phyloP scores from a whole-genome alignment of 1,139 yeast species.

The Lodderomyces oxycetoniae region DNA sequence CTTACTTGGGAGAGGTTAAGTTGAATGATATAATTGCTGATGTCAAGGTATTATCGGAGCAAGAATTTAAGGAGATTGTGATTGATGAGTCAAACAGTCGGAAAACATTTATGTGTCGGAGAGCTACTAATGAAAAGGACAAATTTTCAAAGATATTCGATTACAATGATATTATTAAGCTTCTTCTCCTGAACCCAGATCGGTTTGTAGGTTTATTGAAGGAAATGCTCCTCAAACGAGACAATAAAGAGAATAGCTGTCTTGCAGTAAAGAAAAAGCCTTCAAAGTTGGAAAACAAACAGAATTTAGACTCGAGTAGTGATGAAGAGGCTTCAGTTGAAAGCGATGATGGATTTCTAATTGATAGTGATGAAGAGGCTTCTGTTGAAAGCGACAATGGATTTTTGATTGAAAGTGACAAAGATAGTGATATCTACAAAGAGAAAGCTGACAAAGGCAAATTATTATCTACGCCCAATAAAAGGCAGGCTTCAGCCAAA shows the following conservation, averaged over 20 bases:
- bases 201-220: slow-evolving; percentile 25
- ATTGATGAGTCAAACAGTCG: slow-evolving; percentile 28
- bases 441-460: background rate
- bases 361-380: background rate
- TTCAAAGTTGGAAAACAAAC: background rate
- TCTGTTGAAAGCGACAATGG: background rate
- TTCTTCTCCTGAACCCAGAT: slow-evolving; percentile 21
- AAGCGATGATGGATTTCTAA: too few species aligned
- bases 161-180: slow-evolving; percentile 24
- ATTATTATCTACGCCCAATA: too few species aligned
- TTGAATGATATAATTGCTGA: slow-evolving; percentile 27
- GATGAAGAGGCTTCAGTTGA: too few species aligned
- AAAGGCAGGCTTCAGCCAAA: too few species aligned
- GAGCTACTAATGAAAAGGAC: slow-evolving; percentile 34
- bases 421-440: background rate
- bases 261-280: background rate
- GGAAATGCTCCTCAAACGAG: slow-evolving; percentile 10
- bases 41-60: slow-evolving; percentile 31
- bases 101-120: slow-evolving; percentile 31
- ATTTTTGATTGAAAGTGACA: background rate
- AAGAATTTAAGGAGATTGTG: slow-evolving; percentile 22
- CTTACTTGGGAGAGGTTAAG: slow-evolving; percentile 31
- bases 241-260: too few species aligned
- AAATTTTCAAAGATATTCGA: slow-evolving; percentile 34
- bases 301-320: background rate